Conservation (phyloP, 2,329 filamentous ascomycete species). For the Fusarium xylarioides region DNA sequence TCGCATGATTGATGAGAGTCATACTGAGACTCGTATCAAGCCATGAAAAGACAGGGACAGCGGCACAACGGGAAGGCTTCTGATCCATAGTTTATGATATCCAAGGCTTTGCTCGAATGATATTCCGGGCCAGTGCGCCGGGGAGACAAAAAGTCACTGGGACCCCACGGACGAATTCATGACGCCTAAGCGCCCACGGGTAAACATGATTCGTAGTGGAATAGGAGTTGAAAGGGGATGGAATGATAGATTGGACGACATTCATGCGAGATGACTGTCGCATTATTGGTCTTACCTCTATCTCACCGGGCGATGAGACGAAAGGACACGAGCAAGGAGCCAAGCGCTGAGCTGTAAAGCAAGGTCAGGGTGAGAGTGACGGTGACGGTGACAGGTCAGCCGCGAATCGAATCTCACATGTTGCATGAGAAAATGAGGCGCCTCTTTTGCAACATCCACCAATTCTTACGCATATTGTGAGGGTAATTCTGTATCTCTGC, state of each 20-base stretch:
- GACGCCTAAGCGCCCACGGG: conserved; percentile 26
- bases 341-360: background rate
- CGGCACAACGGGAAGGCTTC: conserved; percentile 21
- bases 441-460: background rate
- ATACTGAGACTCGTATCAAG: conserved; percentile 17
- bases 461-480: conserved; percentile 40
- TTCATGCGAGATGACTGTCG: conserved; percentile 30
- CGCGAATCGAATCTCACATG: conserved; percentile 12
- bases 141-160: conserved; percentile 28
- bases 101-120: conserved; percentile 37
- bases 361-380: conserved; percentile 6
- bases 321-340: conserved; percentile 18
- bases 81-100: conserved; percentile 11
- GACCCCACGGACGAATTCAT: conserved; percentile 31
- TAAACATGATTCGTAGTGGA: conserved; percentile 23
- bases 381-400: conserved; percentile 22
- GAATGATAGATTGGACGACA: conserved; percentile 5
- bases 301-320: conserved; percentile 2
- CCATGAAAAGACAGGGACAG: conserved; percentile 16
- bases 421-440: conserved; percentile 15
- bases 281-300: conserved; percentile 18
- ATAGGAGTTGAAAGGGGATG: conserved; percentile 19
- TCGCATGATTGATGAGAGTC: conserved; percentile 14
- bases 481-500: conserved; percentile 35
- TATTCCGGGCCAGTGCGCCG: conserved; percentile 26